Conservation (phyloP, 73 alveolate genomes). For the Breviolum minutum region DNA sequence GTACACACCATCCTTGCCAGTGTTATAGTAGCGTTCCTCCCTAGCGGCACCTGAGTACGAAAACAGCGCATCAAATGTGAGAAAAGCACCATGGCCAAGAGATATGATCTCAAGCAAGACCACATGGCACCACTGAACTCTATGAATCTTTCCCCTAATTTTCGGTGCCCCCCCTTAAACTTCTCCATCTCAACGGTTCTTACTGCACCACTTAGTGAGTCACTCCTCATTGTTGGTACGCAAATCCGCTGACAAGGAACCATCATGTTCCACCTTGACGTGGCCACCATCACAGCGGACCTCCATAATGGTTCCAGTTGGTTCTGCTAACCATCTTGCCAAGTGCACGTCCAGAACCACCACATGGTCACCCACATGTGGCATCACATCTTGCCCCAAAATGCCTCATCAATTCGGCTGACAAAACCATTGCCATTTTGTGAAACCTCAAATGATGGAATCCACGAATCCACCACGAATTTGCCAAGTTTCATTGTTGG, state of each 20-base stretch:
- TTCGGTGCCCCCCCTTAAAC: too few species aligned
- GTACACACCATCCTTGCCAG: conserved; percentile 69
- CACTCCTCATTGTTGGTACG: background rate
- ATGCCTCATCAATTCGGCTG: background rate
- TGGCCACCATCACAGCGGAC: conserved; percentile 92
- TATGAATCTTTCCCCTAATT: background rate
- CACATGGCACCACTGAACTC: background rate
- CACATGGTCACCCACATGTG: conserved; percentile 64
- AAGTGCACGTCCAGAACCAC: conserved; percentile 57
- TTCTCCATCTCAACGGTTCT: background rate
- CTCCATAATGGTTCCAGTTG: conserved; percentile 68
- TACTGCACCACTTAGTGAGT: background rate
- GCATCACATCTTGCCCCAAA: conserved; percentile 16
- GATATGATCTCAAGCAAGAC: too few species aligned
- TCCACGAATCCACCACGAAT: background rate
- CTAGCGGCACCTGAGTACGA: background rate
- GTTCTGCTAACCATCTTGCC: conserved; percentile 46
- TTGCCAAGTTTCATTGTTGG: background rate
- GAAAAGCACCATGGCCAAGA: too few species aligned
- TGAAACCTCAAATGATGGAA: background rate
- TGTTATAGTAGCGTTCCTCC: conserved; percentile 75
- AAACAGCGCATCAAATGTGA: too few species aligned
- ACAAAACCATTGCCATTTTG: background rate
- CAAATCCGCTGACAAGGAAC: background rate
- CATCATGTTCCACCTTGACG: conserved; percentile 72